Percentiles rank a stretch among this genome's conserved stretches.
phyloP scores from a whole-genome alignment of 2,329 filamentous ascomycete genomes.

The Pyrenophora teres region DNA sequence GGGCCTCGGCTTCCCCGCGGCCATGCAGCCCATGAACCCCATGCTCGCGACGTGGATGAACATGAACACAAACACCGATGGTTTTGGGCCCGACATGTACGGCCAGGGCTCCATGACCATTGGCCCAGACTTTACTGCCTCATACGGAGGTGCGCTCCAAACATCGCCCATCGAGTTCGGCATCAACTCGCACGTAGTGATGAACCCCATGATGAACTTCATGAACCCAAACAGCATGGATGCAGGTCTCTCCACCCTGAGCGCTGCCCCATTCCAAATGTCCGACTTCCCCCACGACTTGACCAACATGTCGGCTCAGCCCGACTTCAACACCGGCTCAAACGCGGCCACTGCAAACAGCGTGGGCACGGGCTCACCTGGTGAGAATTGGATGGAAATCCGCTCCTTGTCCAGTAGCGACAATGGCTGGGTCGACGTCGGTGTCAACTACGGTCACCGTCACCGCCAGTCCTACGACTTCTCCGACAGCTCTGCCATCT shows the following conservation, averaged over 20 bases:
- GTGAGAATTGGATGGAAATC: constrained; percentile 82
- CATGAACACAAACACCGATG: constrained; percentile 39
- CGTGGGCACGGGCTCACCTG: constrained; percentile 67
- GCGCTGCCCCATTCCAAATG: constrained; percentile 47
- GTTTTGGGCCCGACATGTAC: constrained; percentile 37
- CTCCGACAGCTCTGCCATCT: constrained; percentile 62
- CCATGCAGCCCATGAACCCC: constrained; percentile 42
- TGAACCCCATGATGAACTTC: constrained; percentile 25
- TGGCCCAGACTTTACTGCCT: constrained; percentile 45
- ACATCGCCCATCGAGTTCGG: constrained; percentile 54
- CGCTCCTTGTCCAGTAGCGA: constrained; percentile 84
- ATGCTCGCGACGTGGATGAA: constrained; percentile 53
- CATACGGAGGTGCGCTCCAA: constrained; percentile 50
- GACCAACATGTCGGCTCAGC: constrained; percentile 58
- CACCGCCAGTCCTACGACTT: constrained; percentile 71
- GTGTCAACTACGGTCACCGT: constrained; percentile 51
- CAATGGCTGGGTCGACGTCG: constrained; percentile 81
- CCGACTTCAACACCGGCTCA: constrained; percentile 49
- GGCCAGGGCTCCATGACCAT: constrained; percentile 35
- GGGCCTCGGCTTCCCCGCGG: constrained; percentile 39
- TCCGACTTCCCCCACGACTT: constrained; percentile 76
- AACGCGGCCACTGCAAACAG: constrained; percentile 38
- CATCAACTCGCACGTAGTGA: constrained; percentile 47
- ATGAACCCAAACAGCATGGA: constrained; percentile 51
- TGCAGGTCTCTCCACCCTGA: constrained; percentile 49